Evolutionary conservation across 2,329 filamentous ascomycete species (phyloP).

Genomic region (Cladosporium oxysporum): DNA sequence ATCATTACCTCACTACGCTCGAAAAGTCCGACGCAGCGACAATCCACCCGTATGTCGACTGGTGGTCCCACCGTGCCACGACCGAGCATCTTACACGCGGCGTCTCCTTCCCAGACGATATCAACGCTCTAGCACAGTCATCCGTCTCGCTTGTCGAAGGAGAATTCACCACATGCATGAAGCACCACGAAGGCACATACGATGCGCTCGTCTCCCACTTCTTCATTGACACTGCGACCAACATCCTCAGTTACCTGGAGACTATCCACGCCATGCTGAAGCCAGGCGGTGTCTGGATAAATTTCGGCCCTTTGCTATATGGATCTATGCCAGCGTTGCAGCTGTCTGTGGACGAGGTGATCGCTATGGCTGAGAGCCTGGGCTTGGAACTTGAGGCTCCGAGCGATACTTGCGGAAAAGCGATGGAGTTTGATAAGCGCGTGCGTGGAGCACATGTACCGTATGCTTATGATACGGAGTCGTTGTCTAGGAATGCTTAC

Average conservation of each 20-base stretch:
- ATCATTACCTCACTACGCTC: slow-evolving; percentile 68
- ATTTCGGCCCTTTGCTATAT: slow-evolving; percentile 79
- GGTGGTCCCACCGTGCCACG: slow-evolving; percentile 69
- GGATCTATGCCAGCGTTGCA: slow-evolving; percentile 25
- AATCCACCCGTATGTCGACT: slow-evolving; percentile 75
- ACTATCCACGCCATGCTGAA: slow-evolving; percentile 75
- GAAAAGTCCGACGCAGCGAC: slow-evolving; percentile 63
- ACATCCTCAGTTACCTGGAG: slow-evolving; percentile 82
- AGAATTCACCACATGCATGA: slow-evolving; percentile 60
- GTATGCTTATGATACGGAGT: slow-evolving; percentile 19
- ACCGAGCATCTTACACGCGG: slow-evolving; percentile 33
- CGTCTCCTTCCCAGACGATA: slow-evolving; percentile 12
- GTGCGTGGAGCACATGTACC: slow-evolving; percentile 16
- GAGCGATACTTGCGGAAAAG: slow-evolving; percentile 1
- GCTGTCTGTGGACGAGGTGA: slow-evolving; percentile 25
- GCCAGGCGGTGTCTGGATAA: slow-evolving; percentile 77
- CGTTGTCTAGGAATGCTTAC: slow-evolving; percentile 19
- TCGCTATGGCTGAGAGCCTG: slow-evolving; percentile 23
- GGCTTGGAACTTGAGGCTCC: slow-evolving; percentile 23
- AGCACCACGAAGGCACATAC: slow-evolving; percentile 52
- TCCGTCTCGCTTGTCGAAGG: slow-evolving; percentile 22
- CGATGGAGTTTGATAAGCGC: slow-evolving; percentile 1
- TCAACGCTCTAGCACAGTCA: neutral
- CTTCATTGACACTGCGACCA: slow-evolving; percentile 93
- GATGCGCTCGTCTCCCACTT: slow-evolving; percentile 85